These are phyloP conservation scores for Kandelia obovata DNA, from an alignment of 345 rosid species.

Conservation along the genomic window DNA sequence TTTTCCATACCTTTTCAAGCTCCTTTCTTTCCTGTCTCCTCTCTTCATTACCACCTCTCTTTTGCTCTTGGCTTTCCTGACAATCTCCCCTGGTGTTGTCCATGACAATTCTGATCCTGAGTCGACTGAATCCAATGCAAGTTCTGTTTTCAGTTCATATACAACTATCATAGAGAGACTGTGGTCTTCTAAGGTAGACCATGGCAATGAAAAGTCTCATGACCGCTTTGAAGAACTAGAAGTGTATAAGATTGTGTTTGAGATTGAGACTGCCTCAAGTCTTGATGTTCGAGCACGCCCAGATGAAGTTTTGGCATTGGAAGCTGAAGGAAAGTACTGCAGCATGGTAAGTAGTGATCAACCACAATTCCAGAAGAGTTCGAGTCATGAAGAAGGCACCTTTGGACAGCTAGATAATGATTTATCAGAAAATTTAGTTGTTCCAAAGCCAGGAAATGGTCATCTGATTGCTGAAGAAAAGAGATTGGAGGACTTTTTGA, in stretches of 20 bases:
- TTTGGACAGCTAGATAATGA: not conserved
- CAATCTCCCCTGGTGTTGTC: conserved; percentile 38
- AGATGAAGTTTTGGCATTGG: conserved; percentile 14
- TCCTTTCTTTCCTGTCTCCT: conserved; percentile 79
- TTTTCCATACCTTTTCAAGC: conserved; percentile 69
- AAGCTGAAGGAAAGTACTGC: conserved; percentile 11
- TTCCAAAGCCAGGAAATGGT: not conserved
- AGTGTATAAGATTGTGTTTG: conserved; percentile 65
- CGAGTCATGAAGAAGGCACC: conserved; percentile 12
- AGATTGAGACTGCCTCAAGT: conserved; percentile 38
- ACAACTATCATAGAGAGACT: conserved; percentile 41
- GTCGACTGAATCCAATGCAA: conserved; percentile 39
- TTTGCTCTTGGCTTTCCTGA: conserved; percentile 57
- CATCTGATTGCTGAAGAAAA: conserved; percentile 24
- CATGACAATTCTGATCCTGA: conserved; percentile 19
- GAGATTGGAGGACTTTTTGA: conserved; percentile 34
- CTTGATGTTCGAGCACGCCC: conserved; percentile 27
- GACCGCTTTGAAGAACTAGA: conserved; percentile 51
- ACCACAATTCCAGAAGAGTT: conserved; percentile 20
- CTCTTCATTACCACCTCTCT: conserved; percentile 80
- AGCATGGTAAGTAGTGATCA: conserved; percentile 3
- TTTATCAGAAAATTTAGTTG: not conserved
- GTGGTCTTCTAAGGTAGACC: conserved; percentile 36
- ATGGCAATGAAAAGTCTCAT: conserved; percentile 25
- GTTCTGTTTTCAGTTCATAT: conserved; percentile 38